Percentiles rank a stretch among this genome's conserved stretches.
Conservation (phyloP, 2,329 filamentous ascomycete genomes). For the Fusarium brevicatenulatum region DNA sequence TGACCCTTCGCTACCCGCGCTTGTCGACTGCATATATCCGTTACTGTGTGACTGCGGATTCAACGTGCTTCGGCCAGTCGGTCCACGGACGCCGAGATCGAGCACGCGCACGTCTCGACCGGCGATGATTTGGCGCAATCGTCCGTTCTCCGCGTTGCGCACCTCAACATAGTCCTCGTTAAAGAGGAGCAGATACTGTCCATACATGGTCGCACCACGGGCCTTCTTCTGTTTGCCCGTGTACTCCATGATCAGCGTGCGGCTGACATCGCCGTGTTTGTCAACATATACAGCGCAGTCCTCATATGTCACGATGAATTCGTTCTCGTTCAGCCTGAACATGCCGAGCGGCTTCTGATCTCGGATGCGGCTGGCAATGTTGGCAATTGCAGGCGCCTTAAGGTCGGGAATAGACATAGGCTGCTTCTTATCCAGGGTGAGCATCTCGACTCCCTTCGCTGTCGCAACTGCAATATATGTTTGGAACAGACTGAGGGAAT, state of each 20-base stretch:
- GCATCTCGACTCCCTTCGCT: conserved; percentile 90
- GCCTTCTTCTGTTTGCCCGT: conserved; percentile 87
- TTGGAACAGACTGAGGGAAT: conserved; percentile 95
- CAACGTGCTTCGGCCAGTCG: conserved; percentile 61
- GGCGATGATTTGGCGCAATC: conserved; percentile 91
- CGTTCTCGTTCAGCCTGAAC: conserved; percentile 92
- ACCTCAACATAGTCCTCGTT: conserved; percentile 98
- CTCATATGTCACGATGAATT: conserved; percentile 93
- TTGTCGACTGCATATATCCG: conserved; percentile 49
- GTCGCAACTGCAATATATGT: conserved; percentile 92
- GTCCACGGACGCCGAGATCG: conserved; percentile 80
- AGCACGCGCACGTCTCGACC: conserved; percentile 90
- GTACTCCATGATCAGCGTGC: conserved; percentile 97
- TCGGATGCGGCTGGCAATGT: conserved; percentile 84
- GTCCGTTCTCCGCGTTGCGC: conserved; percentile 93
- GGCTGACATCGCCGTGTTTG: conserved; percentile 95
- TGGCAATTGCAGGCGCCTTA: conserved; percentile 78
- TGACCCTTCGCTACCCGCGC: conserved; percentile 56
- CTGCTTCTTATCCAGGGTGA: conserved; percentile 97
- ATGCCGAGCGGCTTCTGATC: conserved; percentile 91
- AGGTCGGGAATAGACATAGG: conserved; percentile 93
- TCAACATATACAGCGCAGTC: conserved; percentile 98
- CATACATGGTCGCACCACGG: conserved; percentile 86
- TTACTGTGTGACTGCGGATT: conserved; percentile 49
- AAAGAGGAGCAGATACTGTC: conserved; percentile 91